phyloP scores from a whole-genome alignment of 768 basidiomycete species.

The Pleurotus platypus region DNA sequence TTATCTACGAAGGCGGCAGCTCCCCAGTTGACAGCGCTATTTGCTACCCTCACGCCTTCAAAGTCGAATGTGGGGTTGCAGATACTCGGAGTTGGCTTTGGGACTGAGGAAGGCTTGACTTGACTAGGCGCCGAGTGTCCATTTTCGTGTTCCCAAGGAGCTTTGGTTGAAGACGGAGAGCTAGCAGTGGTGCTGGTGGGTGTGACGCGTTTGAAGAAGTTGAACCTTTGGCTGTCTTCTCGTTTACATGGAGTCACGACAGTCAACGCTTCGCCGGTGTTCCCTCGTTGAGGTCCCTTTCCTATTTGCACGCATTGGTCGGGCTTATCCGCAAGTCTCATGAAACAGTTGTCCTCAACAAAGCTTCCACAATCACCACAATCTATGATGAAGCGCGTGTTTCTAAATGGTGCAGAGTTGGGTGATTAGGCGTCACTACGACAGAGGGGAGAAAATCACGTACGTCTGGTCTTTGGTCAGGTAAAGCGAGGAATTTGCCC shows the following conservation, averaged over 20 bases:
- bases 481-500: not conserved
- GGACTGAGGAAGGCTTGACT: not conserved
- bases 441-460: not conserved
- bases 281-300: not conserved
- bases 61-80: conserved; percentile 5
- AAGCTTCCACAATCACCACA: conserved; percentile 5
- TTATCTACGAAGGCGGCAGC: not conserved
- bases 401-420: not conserved
- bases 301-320: conserved; percentile 4
- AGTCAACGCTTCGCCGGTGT: not conserved
- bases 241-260: not conserved
- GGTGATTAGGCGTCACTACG: not conserved
- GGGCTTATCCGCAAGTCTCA: conserved; percentile 4
- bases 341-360: conserved; percentile 5
- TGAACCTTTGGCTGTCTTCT: conserved; percentile 4
- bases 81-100: not conserved
- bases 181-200: not conserved
- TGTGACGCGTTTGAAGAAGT: conserved; percentile 1
- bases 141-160: not conserved
- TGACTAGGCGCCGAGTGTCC: too few relatives aligned
- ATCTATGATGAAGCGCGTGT: conserved; percentile 4
- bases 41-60: conserved; percentile 4
- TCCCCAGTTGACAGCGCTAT: conserved; percentile 3
- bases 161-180: not conserved
- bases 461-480: conserved; percentile 1